Evolutionary conservation across 805 yeast genomes (phyloP), one percentile per base, ranked within the genome.

Genomic region (Pichia insulana): DNA sequence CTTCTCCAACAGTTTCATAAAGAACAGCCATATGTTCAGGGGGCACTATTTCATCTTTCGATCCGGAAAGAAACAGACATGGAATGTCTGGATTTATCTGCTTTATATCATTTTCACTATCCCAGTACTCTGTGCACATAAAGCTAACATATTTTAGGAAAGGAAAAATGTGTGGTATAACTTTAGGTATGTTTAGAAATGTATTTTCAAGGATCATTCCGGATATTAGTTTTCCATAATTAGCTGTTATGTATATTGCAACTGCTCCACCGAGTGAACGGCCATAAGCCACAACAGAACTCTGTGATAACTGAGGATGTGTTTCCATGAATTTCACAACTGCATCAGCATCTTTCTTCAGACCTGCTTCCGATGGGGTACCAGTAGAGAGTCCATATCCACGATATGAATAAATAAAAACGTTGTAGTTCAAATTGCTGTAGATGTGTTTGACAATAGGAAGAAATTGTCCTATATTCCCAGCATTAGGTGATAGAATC

Each of bases 221-320:
- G 42, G 70, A 69, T 9, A 45, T 40, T 26, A 68, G 45, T 1
- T 61, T 52, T 2, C 78, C 66, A 52, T 70, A 73, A 18, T 69
- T 70, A 2, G 86, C 69, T 0, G 92, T 88, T 41, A 87, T 73
- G 62, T 87, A 83, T 16, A 88, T 74, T 7, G 94, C 87, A 30
- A 85, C 96, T 0, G 97, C 98, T 3, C 97, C 97, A 30, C 98
- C 98, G 11, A 90, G 65, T 9, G 96, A 85, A 39, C 97, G 70
- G 2, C 97, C 97, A 57, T 88, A 88, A 9, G 88, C 66, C 1
- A 86, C 64, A 2, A 89, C 47, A 8, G 78, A 64, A 1, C 82
- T 69, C 39, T 67, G 59, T 38, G 67, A 63, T 42, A 79, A 69
- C 47, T 72, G 79, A 11, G 65, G 64, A 52, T 83, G 81, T 1